These are phyloP conservation scores for Colletotrichum abscissum DNA, from an alignment of 2,329 filamentous ascomycete genomes.

Conservation along the genomic window DNA sequence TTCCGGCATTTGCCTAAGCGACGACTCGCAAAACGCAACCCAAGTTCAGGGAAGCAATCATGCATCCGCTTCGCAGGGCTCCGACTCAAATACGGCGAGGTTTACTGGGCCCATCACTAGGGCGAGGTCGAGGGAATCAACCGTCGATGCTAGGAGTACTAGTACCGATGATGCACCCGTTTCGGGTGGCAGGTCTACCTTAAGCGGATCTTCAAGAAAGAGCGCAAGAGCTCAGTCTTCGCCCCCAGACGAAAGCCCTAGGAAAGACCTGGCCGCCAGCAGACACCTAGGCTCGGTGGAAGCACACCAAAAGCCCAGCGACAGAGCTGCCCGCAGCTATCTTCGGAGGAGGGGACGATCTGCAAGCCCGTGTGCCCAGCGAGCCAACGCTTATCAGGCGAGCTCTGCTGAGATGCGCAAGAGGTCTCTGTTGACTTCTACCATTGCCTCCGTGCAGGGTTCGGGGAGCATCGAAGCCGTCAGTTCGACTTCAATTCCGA, in stretches of 20 bases:
- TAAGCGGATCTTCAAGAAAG: not conserved
- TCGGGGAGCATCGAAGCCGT: not conserved
- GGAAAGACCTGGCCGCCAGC: not conserved
- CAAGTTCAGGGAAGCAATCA: not conserved
- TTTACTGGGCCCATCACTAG: not conserved
- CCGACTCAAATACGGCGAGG: not conserved
- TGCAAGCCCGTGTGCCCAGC: constrained; percentile 14
- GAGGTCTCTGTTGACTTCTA: constrained; percentile 16
- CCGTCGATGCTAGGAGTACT: not conserved
- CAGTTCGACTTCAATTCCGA: not conserved
- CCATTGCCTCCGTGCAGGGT: constrained; percentile 1
- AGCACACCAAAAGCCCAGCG: constrained; percentile 11
- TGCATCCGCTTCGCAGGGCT: not conserved
- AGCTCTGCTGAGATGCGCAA: constrained; percentile 22
- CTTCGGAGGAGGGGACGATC: constrained; percentile 30
- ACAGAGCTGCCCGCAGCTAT: constrained; percentile 37
- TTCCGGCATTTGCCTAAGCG: constrained; percentile 25
- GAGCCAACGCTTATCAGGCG: constrained; percentile 19
- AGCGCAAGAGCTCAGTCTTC: constrained; percentile 20
- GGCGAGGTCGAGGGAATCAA: not conserved
- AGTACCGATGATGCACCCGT: not conserved
- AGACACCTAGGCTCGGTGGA: constrained; percentile 21
- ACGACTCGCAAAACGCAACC: constrained; percentile 12
- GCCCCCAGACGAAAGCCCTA: constrained; percentile 11
- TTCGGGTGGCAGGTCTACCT: not conserved